Evolutionary conservation across 2,329 filamentous ascomycete genomes (phyloP).

Genomic region (Coleophoma crateriformis): DNA sequence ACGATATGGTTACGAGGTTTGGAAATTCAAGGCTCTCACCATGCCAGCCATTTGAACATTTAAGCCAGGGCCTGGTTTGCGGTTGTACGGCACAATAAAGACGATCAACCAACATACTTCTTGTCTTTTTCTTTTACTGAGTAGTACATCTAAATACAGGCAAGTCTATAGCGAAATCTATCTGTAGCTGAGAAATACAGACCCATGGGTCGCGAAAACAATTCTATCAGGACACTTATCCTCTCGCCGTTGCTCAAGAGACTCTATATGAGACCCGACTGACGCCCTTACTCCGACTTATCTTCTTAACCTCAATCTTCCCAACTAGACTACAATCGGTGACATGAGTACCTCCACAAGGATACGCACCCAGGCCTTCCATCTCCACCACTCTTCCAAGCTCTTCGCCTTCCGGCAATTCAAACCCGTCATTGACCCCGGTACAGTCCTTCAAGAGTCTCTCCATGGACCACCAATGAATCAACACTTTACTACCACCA

Average conservation of each 20-base stretch:
- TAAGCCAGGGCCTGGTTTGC: too few species aligned
- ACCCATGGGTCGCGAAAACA: too few species aligned
- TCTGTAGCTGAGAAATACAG: too few species aligned
- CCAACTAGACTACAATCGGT: conserved; percentile 52
- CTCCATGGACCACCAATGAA: conserved; percentile 63
- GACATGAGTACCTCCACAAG: conserved; percentile 73
- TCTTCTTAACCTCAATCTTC: conserved; percentile 60
- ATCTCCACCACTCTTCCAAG: conserved; percentile 66
- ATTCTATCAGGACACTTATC: too few species aligned
- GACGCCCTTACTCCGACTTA: conserved; percentile 57
- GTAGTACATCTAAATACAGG: too few species aligned
- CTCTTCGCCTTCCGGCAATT: conserved; percentile 37
- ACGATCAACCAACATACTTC: too few species aligned
- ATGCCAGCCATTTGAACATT: too few species aligned
- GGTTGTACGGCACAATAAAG: too few species aligned
- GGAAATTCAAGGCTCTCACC: too few species aligned
- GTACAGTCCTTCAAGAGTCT: conserved; percentile 49
- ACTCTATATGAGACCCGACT: conserved; percentile 45
- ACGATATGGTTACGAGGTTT: too few species aligned
- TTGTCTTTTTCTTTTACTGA: too few species aligned
- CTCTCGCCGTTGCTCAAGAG: conserved; percentile 12
- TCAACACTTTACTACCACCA: conserved; percentile 50
- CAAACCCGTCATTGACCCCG: conserved; percentile 24
- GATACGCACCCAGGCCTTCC: conserved; percentile 62
- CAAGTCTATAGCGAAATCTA: too few species aligned